phyloP scores from a whole-genome alignment of 345 rosid species.

The Eucalyptus camaldulensis region DNA sequence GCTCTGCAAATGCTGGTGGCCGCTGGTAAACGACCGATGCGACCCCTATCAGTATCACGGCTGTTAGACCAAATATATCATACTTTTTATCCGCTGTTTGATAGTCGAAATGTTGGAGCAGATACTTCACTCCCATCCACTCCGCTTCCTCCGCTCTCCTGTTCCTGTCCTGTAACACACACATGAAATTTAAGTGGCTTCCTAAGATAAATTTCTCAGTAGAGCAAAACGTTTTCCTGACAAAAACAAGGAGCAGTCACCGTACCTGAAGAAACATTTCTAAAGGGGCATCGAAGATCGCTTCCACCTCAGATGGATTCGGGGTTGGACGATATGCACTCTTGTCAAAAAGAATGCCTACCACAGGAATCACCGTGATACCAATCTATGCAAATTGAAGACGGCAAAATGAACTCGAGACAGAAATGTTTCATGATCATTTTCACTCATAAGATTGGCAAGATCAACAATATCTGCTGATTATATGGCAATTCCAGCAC shows the following conservation, averaged over 20 bases:
- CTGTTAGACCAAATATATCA: slow-evolving; percentile 68
- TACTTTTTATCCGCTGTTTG: slow-evolving; percentile 30
- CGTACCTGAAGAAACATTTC: slow-evolving; percentile 77
- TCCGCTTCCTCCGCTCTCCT: slow-evolving; percentile 58
- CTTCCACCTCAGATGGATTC: slow-evolving; percentile 72
- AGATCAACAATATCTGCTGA: neutral
- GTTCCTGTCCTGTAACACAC: slow-evolving; percentile 41
- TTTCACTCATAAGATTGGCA: neutral
- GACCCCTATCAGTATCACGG: slow-evolving; percentile 57
- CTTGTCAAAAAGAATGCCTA: slow-evolving; percentile 43
- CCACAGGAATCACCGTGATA: slow-evolving; percentile 66
- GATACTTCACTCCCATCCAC: slow-evolving; percentile 55
- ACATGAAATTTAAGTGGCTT: neutral
- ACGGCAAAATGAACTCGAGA: neutral
- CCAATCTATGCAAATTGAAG: slow-evolving; percentile 38
- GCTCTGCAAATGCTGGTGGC: slow-evolving; percentile 52
- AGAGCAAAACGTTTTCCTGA: neutral
- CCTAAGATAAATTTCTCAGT: neutral
- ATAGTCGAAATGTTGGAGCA: slow-evolving; percentile 55
- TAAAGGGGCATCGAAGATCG: slow-evolving; percentile 66
- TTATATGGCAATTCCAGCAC: neutral
- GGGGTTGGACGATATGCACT: slow-evolving; percentile 39
- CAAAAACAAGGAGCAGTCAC: neutral
- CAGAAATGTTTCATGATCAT: neutral
- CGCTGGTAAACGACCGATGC: slow-evolving; percentile 57